Conservation (phyloP, 2,329 filamentous ascomycete genomes). For the Neonectria ditissima region DNA sequence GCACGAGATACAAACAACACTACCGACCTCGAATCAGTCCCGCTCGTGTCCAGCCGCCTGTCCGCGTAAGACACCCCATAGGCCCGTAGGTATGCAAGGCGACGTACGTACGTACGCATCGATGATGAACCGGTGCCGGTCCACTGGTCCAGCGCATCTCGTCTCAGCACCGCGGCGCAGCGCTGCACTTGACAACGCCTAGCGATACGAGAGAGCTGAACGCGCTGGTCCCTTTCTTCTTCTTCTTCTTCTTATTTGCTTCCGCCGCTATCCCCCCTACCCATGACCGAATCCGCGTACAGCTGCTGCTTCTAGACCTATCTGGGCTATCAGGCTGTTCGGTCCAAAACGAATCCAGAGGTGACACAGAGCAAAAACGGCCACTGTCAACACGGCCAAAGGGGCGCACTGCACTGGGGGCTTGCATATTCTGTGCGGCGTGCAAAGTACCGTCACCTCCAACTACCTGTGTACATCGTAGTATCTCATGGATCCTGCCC, state of each 20-base stretch:
- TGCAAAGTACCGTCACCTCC: too few relatives aligned
- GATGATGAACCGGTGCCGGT: not conserved
- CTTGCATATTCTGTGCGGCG: not conserved
- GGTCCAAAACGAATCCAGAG: not conserved
- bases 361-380: slow-evolving; percentile 18
- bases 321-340: not conserved
- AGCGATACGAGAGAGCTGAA: not conserved
- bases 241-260: too few relatives aligned
- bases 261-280: not conserved
- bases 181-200: slow-evolving; percentile 8
- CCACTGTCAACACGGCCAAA: not conserved
- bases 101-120: not conserved
- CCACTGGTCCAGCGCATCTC: not conserved
- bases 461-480: too few relatives aligned
- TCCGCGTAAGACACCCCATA: not conserved
- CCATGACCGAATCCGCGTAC: not conserved
- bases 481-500: too few relatives aligned
- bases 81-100: not conserved
- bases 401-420: not conserved
- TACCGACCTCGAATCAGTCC: not conserved
- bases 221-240: not conserved
- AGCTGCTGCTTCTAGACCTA: too few relatives aligned
- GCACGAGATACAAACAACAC: not conserved
- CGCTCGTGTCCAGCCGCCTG: not conserved
- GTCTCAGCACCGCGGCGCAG: slow-evolving; percentile 24